Evolutionary conservation across 805 yeast genomes (phyloP).

Genomic region (Debaryomyces castellii): DNA sequence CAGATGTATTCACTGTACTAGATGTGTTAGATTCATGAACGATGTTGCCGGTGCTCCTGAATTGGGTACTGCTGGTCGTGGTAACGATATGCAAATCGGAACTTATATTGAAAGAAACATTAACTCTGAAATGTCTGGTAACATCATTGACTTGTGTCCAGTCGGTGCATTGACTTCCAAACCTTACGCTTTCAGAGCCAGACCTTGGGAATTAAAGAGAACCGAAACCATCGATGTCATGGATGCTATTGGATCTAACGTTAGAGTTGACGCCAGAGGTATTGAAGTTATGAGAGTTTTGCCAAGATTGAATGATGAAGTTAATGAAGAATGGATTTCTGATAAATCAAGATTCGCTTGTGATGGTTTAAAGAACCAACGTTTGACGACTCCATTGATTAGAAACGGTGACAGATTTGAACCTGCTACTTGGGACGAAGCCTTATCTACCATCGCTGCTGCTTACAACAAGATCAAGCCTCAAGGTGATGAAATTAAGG

Average conservation of each 20-base stretch:
- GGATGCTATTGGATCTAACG: slow-evolving; percentile 80
- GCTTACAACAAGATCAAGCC: slow-evolving; percentile 59
- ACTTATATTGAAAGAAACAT: slow-evolving; percentile 83
- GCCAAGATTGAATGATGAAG: slow-evolving; percentile 82
- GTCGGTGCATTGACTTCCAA: slow-evolving; percentile 89
- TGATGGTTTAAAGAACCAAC: slow-evolving; percentile 83
- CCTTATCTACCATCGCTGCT: slow-evolving; percentile 64
- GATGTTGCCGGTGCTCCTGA: slow-evolving; percentile 94
- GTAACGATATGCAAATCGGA: slow-evolving; percentile 90
- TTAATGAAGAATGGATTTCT: slow-evolving; percentile 89
- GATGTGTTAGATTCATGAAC: slow-evolving; percentile 87
- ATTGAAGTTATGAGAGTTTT: slow-evolving; percentile 83
- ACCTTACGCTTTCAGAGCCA: slow-evolving; percentile 88
- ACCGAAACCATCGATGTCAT: slow-evolving; percentile 83
- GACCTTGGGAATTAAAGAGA: slow-evolving; percentile 92
- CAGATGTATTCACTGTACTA: slow-evolving; percentile 88
- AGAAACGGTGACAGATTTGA: slow-evolving; percentile 68
- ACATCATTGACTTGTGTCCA: slow-evolving; percentile 84
- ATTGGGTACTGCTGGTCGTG: slow-evolving; percentile 85
- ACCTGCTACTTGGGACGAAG: slow-evolving; percentile 86
- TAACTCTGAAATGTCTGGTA: slow-evolving; percentile 83
- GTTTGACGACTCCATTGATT: slow-evolving; percentile 78
- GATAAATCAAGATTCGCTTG: slow-evolving; percentile 85
- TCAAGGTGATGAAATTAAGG: slow-evolving; percentile 70
- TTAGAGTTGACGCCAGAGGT: slow-evolving; percentile 85